A percentile compares a stretch with the other conserved stretches of the same genome.
phyloP scores from a whole-genome alignment of 148 eudicot species.

The Rhododendron vialii region DNA sequence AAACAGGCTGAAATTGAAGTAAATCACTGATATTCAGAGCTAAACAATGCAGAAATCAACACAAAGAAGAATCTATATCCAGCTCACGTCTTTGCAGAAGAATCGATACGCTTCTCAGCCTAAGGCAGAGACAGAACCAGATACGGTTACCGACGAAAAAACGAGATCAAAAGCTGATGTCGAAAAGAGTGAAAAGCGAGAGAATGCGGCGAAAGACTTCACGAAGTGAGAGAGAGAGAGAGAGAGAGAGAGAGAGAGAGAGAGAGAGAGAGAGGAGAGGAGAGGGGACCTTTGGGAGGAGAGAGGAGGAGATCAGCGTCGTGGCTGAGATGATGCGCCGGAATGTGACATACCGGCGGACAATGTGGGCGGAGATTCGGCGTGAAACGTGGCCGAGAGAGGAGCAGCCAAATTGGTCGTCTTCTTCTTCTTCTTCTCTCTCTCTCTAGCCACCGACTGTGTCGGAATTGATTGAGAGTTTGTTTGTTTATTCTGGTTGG shows the following conservation, averaged over 20 bases:
- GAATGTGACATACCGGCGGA: conserved; percentile 22
- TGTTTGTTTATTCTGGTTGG: conserved; percentile 2
- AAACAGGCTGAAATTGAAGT: background rate
- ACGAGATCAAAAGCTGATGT: background rate
- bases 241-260: background rate
- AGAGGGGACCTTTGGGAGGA: background rate
- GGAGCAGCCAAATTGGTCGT: background rate
- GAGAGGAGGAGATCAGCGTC: background rate
- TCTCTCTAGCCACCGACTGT: conserved; percentile 13
- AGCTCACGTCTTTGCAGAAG: background rate
- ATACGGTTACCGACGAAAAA: too few relatives aligned
- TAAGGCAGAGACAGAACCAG: background rate
- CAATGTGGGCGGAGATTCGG: conserved; percentile 28
- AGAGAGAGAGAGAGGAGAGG: background rate
- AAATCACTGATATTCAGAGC: background rate
- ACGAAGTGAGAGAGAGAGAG: conserved; percentile 2
- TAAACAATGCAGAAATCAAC: background rate
- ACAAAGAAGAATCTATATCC: background rate
- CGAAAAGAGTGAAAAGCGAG: background rate
- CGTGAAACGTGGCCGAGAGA: conserved; percentile 7
- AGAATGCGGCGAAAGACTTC: background rate
- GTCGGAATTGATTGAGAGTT: conserved; percentile 26
- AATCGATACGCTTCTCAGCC: background rate
- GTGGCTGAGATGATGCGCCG: conserved; percentile 2
- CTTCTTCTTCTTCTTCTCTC: background rate